Evolutionary conservation across 2,329 filamentous ascomycete species (phyloP).

Genomic region (Verticillium klebahnii): DNA sequence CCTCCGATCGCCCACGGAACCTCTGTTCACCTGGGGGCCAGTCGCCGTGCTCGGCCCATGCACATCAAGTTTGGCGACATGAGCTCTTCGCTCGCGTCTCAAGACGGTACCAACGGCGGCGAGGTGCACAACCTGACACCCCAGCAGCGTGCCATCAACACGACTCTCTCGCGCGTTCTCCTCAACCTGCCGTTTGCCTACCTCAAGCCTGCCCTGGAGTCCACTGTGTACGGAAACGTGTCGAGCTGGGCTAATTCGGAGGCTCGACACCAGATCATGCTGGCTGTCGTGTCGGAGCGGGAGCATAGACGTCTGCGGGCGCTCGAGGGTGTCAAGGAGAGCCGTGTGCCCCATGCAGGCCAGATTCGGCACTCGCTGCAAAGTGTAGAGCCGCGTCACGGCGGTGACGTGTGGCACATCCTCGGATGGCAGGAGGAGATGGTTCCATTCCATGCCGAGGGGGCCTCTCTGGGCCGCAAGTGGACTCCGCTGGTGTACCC

Average conservation of each 20-base stretch:
- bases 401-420: slow-evolving; percentile 36
- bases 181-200: slow-evolving; percentile 66
- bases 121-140: background rate
- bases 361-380: slow-evolving; percentile 30
- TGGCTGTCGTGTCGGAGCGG: slow-evolving; percentile 49
- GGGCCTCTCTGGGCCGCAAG: slow-evolving; percentile 36
- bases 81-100: slow-evolving; percentile 9
- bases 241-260: slow-evolving; percentile 46
- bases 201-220: slow-evolving; percentile 62
- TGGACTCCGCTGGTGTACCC: slow-evolving; percentile 33
- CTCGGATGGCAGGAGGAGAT: slow-evolving; percentile 47
- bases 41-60: slow-evolving; percentile 48
- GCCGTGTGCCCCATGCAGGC: slow-evolving; percentile 27
- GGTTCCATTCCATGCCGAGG: slow-evolving; percentile 30
- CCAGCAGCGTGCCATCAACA: slow-evolving; percentile 25
- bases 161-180: slow-evolving; percentile 60
- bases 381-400: slow-evolving; percentile 31
- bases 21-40: slow-evolving; percentile 27
- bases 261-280: slow-evolving; percentile 43
- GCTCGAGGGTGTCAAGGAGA: slow-evolving; percentile 35
- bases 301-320: slow-evolving; percentile 49
- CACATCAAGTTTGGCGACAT: slow-evolving; percentile 71
- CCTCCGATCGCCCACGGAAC: slow-evolving; percentile 31
- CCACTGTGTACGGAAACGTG: slow-evolving; percentile 46
- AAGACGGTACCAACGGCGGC: slow-evolving; percentile 19